phyloP scores from a whole-genome alignment of 495 filamentous ascomycete genomes.

The Hypoxylon fragiforme region DNA sequence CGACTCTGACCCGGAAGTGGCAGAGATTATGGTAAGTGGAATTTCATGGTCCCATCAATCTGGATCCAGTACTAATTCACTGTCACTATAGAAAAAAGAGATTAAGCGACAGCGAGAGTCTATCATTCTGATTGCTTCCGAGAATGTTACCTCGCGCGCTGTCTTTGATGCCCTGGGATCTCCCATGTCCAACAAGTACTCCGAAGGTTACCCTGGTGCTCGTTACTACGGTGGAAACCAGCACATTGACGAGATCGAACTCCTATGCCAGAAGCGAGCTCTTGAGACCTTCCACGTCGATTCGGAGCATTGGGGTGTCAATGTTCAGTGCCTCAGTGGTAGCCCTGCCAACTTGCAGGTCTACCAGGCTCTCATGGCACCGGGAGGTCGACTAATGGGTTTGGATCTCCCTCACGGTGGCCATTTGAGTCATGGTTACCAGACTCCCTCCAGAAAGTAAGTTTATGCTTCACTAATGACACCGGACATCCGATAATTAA shows the following conservation, averaged over 20 bases:
- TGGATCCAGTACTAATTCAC: conserved; percentile 12
- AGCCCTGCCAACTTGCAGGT: conserved; percentile 97
- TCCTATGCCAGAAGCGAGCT: conserved; percentile 93
- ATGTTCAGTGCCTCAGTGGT: conserved; percentile 92
- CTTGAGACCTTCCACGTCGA: conserved; percentile 90
- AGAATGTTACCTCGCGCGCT: conserved; percentile 86
- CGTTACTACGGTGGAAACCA: conserved; percentile 99
- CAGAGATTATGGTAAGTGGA: conserved; percentile 82
- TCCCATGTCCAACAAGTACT: conserved; percentile 98
- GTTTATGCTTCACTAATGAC: conserved; percentile 33
- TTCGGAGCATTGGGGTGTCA: conserved; percentile 93
- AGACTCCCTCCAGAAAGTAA: conserved; percentile 88
- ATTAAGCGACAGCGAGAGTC: conserved; percentile 98
- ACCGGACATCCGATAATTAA: conserved; percentile 13
- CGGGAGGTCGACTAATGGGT: conserved; percentile 96
- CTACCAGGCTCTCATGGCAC: conserved; percentile 98
- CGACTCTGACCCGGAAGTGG: conserved; percentile 87
- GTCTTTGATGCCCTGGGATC: conserved; percentile 89
- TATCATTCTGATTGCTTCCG: conserved; percentile 95
- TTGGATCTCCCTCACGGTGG: conserved; percentile 97
- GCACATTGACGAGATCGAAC: conserved; percentile 95
- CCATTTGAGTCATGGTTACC: conserved; percentile 97
- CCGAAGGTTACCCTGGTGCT: conserved; percentile 96
- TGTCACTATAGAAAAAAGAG: conserved; percentile 74
- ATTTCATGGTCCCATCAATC: conserved; percentile 3